Percentiles rank a stretch among this genome's conserved stretches.
These are phyloP conservation scores for Pseudopithomyces chartarum DNA, from an alignment of 2,329 filamentous ascomycete species.

Conservation along the genomic window DNA sequence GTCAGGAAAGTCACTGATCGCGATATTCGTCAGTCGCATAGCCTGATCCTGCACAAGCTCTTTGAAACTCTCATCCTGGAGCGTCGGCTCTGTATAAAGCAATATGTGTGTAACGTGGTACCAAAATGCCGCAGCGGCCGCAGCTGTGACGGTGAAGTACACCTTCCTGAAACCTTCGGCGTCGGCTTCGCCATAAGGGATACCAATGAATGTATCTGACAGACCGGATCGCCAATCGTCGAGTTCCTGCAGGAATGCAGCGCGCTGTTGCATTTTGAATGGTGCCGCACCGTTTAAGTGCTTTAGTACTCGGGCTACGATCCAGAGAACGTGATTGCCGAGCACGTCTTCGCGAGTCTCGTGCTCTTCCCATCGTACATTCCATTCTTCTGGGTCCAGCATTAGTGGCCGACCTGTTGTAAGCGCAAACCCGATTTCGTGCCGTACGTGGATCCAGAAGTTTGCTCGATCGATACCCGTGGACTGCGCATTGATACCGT, in stretches of 20 bases:
- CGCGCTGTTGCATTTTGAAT: conserved; percentile 20
- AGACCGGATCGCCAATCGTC: conserved; percentile 33
- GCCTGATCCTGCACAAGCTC: conserved; percentile 37
- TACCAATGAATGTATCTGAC: conserved; percentile 36
- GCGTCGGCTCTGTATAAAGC: conserved; percentile 35
- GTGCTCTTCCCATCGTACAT: conserved; percentile 30
- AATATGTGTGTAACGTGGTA: conserved; percentile 39
- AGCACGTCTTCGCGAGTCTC: conserved; percentile 41
- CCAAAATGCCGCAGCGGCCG: conserved; percentile 39
- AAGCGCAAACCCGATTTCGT: conserved; percentile 40
- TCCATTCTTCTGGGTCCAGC: conserved; percentile 38
- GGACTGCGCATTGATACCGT: conserved; percentile 33
- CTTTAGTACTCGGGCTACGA: conserved; percentile 37
- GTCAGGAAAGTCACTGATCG: conserved; percentile 40
- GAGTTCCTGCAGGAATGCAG: conserved; percentile 31
- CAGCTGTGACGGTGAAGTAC: conserved; percentile 38
- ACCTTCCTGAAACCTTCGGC: conserved; percentile 38
- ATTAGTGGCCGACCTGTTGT: conserved; percentile 34
- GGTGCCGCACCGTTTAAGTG: conserved; percentile 29
- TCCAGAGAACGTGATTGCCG: conserved; percentile 39
- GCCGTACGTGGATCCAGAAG: conserved; percentile 43
- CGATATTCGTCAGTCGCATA: conserved; percentile 34
- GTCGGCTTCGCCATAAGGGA: conserved; percentile 36
- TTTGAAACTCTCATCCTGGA: conserved; percentile 31
- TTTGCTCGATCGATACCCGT: conserved; percentile 36